Percentiles rank a stretch among this genome's conserved stretches.
Evolutionary conservation across 148 eudicot species (phyloP).

Genomic region (Camellia japonica): DNA sequence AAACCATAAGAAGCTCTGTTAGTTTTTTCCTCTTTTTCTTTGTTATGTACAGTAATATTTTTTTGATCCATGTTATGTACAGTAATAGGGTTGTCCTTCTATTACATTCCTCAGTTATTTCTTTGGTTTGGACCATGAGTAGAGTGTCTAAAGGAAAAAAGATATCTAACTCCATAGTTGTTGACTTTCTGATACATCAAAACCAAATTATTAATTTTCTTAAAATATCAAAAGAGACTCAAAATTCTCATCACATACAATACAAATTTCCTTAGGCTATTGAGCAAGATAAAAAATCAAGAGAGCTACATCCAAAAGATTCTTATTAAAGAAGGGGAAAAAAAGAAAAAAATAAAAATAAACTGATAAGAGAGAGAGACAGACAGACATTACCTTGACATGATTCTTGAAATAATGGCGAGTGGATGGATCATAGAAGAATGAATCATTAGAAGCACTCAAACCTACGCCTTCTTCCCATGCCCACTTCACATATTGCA

Average conservation of each 20-base stretch:
- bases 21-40: too few species aligned
- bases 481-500: constrained; percentile 96
- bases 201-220: background rate
- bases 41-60: too few species aligned
- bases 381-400: constrained; percentile 58
- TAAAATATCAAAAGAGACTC: background rate
- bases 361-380: background rate
- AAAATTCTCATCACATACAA: background rate
- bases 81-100: too few species aligned
- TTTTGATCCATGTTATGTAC: too few species aligned
- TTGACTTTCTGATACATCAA: background rate
- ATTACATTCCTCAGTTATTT: too few species aligned
- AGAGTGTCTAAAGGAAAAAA: background rate
- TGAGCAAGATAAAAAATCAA: background rate
- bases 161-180: background rate
- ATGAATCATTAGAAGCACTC: constrained; percentile 93
- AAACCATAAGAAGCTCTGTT: too few species aligned
- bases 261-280: background rate
- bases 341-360: background rate
- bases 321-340: background rate
- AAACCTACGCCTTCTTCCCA: constrained; percentile 91
- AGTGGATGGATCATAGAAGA: constrained; percentile 90
- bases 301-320: background rate
- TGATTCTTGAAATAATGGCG: constrained; percentile 82
- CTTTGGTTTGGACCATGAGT: background rate